Evolutionary conservation across 1,284 basidiomycete species (phyloP), one percentile per base, ranked within the genome.

Genomic region (Ganoderma lingzhi): DNA sequence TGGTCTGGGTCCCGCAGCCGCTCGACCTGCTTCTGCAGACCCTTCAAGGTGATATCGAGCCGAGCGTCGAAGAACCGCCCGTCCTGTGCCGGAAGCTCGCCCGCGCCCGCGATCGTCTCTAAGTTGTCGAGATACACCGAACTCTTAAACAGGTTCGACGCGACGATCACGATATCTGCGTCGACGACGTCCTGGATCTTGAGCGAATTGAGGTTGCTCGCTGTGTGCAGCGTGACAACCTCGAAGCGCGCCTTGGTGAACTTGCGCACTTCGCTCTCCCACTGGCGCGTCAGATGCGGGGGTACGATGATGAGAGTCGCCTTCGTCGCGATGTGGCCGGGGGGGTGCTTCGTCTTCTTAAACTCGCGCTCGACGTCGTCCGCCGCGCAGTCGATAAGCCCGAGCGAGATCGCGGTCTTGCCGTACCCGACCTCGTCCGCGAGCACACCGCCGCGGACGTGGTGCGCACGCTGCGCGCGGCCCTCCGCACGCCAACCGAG

Each of bases 361-460:
- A 92, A 87, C 69, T 91, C 87, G 65, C 86, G 83, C 67, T 85
- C 84, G 41, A 93, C 87, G 48, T 85, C 80, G 74, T 88, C 86
- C 64, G 81, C 83, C 67, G 88, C 86, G 76, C 89, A 91, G 76
- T 93, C 91, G 72, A 97, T 93, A 66, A 98, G 85, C 12, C 93
- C 96, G 28, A 98, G 87, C 0, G 96, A 96, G 74, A 98, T 98
- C 35, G 96, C 96, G 0, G 96, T 98, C 83, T 98, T 98, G 42
- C 96, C 96, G 78, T 98, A 98, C 63, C 97, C 96, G 73, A 98
- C 96, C 79, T 97, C 93, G 77, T 98, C 96, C 9, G 97, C 97
- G 60, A 98, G 88, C 64, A 98, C 96, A 37, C 97, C 97, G 17
- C 96, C 97, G 62, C 94, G 87, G 32, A 98, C 83, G 70, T 84